These are phyloP conservation scores for Amaranthus palmeri DNA, from an alignment of 148 eudicot genomes.

Conservation along the genomic window DNA sequence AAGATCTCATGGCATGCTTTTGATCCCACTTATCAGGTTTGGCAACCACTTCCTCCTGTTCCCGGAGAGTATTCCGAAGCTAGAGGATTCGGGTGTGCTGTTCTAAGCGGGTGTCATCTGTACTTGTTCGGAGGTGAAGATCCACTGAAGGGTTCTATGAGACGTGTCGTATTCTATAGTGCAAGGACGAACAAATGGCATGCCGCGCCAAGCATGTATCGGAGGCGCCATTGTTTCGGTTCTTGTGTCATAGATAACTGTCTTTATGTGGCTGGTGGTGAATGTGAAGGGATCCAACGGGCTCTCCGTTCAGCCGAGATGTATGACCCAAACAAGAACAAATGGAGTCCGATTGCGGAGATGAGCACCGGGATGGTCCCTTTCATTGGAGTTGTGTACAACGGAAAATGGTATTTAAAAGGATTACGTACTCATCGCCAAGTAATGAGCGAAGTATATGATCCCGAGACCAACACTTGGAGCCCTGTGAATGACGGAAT, in stretches of 20 bases:
- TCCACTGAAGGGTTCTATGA: constrained; percentile 71
- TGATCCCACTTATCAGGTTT: constrained; percentile 77
- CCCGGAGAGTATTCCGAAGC: constrained; percentile 82
- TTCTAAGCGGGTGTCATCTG: constrained; percentile 72
- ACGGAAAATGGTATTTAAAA: constrained; percentile 80
- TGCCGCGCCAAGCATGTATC: constrained; percentile 73
- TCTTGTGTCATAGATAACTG: constrained; percentile 83
- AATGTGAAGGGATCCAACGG: constrained; percentile 86
- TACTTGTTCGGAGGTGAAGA: constrained; percentile 83
- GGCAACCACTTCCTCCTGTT: constrained; percentile 96
- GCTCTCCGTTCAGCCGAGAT: constrained; percentile 88
- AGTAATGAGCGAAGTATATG: constrained; percentile 79
- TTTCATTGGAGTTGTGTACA: constrained; percentile 83
- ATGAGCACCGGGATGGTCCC: constrained; percentile 97
- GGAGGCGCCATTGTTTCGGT: constrained; percentile 80
- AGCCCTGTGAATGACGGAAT: constrained; percentile 58
- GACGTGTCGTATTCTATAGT: constrained; percentile 69
- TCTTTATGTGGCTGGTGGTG: constrained; percentile 90
- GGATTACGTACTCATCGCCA: constrained; percentile 77
- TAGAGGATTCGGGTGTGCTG: constrained; percentile 92
- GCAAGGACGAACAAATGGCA: constrained; percentile 91
- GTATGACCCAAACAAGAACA: constrained; percentile 76
- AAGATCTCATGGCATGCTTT: constrained; percentile 89
- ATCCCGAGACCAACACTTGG: constrained; percentile 66
- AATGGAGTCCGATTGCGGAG: constrained; percentile 78